Evolutionary conservation across 75 land plant genomes (phyloP).

Genomic region (Ceratopteris richardii): DNA sequence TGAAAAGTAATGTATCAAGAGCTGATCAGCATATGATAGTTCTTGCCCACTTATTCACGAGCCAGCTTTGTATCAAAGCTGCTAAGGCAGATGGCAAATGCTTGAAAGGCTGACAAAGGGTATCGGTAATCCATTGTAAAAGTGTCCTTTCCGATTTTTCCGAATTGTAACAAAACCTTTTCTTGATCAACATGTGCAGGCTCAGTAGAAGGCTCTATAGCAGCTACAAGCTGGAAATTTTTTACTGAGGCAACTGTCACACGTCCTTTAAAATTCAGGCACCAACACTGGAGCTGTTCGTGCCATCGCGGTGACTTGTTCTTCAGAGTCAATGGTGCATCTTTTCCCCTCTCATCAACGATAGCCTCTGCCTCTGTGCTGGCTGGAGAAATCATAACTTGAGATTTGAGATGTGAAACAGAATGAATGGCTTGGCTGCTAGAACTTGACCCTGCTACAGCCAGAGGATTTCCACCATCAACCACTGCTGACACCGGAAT

Average conservation of each 20-base stretch:
- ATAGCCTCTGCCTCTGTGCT: slow-evolving; percentile 7
- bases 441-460: slow-evolving; percentile 26
- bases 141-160: slow-evolving; percentile 73
- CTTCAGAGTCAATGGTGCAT: slow-evolving; percentile 51
- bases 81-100: slow-evolving; percentile 43
- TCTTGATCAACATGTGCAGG: slow-evolving; percentile 43
- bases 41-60: slow-evolving; percentile 24
- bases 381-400: slow-evolving; percentile 16
- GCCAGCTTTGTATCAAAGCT: slow-evolving; percentile 46
- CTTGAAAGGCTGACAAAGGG: slow-evolving; percentile 45
- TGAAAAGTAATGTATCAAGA: no score
- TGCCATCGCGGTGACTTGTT: slow-evolving; percentile 98
- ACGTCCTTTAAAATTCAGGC: slow-evolving; percentile 88
- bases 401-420: slow-evolving; percentile 38
- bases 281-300: slow-evolving; percentile 98
- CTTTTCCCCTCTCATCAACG: slow-evolving; percentile 16
- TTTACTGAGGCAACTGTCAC: slow-evolving; percentile 95
- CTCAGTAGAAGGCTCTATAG: slow-evolving; percentile 24
- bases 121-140: slow-evolving; percentile 78
- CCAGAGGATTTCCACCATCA: slow-evolving; percentile 52
- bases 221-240: slow-evolving; percentile 82
- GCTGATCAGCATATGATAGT: neutral
- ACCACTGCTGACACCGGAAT: slow-evolving; percentile 65
- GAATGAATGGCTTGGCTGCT: neutral
- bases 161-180: slow-evolving; percentile 76